Evolutionary conservation across 2,329 filamentous ascomycete species (phyloP), one percentile per base, ranked within the genome.

Genomic region (Pseudogymnoascus sp.): DNA sequence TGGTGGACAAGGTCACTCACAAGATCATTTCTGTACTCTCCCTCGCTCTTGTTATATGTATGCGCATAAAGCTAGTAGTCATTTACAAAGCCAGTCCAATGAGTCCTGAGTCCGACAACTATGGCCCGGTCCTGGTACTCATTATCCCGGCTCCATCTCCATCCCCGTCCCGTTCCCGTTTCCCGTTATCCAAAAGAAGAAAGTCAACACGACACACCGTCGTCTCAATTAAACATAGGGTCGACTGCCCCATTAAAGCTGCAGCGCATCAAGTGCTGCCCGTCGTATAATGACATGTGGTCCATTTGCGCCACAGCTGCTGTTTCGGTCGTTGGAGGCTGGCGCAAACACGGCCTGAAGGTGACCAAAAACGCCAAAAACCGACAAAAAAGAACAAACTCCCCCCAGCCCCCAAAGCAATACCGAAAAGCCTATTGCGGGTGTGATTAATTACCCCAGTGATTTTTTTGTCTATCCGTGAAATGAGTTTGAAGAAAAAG

Each of bases 51-150:
- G 50, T 19, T 33, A 33, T 56, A 56, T 56, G 50, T 56, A 33
- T 56, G 26, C 26, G 28, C 50, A 56, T 56, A 56, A 56, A 50
- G 50, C 50, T 56, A 56, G 28, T 56, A 56, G 50, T 56, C 50
- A 56, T 56, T 33, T 56, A 33, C 50, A 56, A 56, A 33, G 28
- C 50, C 26, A 56, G 26, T 56, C 28, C 26, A 56, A 33, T 19
- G 50, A 33, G 26, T 12, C 19, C 50, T 33, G 50, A 56, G 50
- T 56, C 50, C 50, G 10, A 33, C 50, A 19, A 56, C 28, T 33
- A 12, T 33, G 28, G 50, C 50, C 28, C n/a, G n/a, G 26, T 4
- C n/a, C 50, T 12, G 3, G 10, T 56, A 56, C 50, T 56, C 50
- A 56, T 33, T 56, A 33, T 56, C n/a, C 26, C 28, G 10, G 16